Conservation (phyloP, 257 asterid species). For the Rehmannia glutinosa region DNA sequence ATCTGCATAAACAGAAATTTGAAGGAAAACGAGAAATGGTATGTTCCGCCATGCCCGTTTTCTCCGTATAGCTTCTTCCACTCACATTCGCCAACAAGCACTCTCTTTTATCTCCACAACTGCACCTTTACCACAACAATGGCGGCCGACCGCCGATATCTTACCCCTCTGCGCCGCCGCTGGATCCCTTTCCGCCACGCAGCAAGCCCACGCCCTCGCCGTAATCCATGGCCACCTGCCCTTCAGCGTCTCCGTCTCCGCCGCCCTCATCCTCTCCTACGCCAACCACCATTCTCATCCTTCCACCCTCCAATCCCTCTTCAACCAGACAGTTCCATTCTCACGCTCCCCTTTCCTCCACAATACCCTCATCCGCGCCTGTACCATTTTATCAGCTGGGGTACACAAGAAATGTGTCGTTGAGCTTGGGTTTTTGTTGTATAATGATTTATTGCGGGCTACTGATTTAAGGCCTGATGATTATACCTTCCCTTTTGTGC, state of each 20-base stretch:
- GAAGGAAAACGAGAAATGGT: conserved; percentile 5
- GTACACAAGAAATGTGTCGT: conserved; percentile 1
- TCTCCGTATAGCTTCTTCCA: conserved; percentile 18
- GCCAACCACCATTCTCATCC: conserved; percentile 36
- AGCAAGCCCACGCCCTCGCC: conserved; percentile 57
- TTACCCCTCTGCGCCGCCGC: conserved; percentile 41
- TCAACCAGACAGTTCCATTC: conserved; percentile 33
- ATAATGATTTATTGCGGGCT: conserved; percentile 45
- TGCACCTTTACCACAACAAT: conserved; percentile 3
- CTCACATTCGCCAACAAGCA: conserved; percentile 2
- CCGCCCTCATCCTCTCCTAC: conserved; percentile 70
- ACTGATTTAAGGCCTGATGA: conserved; percentile 44
- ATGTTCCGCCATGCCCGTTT: conserved; percentile 35
- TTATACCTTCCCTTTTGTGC: conserved; percentile 66
- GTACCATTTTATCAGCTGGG: conserved; percentile 22
- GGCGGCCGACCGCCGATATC: conserved; percentile 23
- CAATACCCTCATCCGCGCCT: conserved; percentile 66
- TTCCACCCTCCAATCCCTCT: conserved; percentile 24
- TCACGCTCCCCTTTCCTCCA: conserved; percentile 62
- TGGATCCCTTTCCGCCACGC: conserved; percentile 41
- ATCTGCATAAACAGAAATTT: neutral
- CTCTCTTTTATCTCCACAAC: conserved; percentile 8
- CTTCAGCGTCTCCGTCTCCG: conserved; percentile 48
- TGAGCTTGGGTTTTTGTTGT: conserved; percentile 29
- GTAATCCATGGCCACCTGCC: conserved; percentile 53